Percentiles rank a stretch among this genome's conserved stretches.
phyloP scores from a whole-genome alignment of 371 early-diverging fungal species.

The Conidiobolus coronatus region DNA sequence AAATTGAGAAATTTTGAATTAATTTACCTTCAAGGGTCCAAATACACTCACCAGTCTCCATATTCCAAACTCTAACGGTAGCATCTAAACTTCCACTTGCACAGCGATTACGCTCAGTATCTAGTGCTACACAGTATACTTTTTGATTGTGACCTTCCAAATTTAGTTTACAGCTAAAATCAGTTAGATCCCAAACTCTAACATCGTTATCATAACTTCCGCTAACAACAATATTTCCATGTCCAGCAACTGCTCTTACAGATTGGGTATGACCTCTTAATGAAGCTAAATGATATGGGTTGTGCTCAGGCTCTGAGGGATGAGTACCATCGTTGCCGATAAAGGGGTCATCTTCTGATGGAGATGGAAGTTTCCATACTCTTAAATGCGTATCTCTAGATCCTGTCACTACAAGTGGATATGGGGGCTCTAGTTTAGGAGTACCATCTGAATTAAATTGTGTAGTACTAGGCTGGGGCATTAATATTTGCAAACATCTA shows the following conservation, averaged over 20 bases:
- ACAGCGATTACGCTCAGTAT: constrained; percentile 52
- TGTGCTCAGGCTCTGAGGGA: constrained; percentile 8
- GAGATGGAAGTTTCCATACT: constrained; percentile 82
- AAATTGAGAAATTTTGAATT: background rate
- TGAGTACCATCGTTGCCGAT: background rate
- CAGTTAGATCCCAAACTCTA: constrained; percentile 74
- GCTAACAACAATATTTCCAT: constrained; percentile 68
- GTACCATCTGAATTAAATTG: constrained; percentile 8
- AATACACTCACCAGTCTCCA: constrained; percentile 55
- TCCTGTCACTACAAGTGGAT: constrained; percentile 79
- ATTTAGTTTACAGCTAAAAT: constrained; percentile 35
- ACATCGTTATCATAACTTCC: constrained; percentile 93
- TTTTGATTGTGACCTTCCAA: constrained; percentile 74
- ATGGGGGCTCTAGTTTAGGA: constrained; percentile 30
- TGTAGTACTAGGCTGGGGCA: constrained; percentile 36
- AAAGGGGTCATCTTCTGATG: constrained; percentile 22
- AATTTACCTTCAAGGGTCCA: constrained; percentile 39
- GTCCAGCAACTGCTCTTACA: constrained; percentile 83
- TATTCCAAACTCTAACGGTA: constrained; percentile 85
- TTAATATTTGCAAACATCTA: constrained; percentile 69
- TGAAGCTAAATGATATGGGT: constrained; percentile 38
- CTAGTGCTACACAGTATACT: constrained; percentile 80
- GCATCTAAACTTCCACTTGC: constrained; percentile 95
- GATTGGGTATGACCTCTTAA: constrained; percentile 73
- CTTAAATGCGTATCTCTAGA: constrained; percentile 85